Evolutionary conservation across 2,329 filamentous ascomycete species (phyloP).

Genomic region (Pseudomassariella vexata): DNA sequence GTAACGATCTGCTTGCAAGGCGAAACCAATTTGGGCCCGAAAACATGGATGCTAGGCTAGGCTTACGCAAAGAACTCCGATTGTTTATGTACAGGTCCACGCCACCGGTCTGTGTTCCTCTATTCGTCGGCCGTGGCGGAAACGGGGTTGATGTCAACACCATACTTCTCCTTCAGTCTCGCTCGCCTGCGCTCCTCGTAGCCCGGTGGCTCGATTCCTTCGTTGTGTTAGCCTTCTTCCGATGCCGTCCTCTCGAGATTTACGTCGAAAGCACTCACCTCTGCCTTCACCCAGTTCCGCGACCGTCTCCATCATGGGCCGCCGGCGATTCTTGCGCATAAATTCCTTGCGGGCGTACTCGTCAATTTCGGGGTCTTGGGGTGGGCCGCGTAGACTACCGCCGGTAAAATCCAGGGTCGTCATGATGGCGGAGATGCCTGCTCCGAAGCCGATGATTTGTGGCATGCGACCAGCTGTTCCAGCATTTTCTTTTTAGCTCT

Average conservation of each 20-base stretch:
- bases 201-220: constrained; percentile 74
- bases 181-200: constrained; percentile 80
- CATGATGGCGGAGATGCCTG: constrained; percentile 47
- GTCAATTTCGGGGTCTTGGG: constrained; percentile 45
- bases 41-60: too few species aligned
- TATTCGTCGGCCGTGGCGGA: constrained; percentile 38
- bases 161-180: constrained; percentile 81
- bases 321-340: constrained; percentile 66
- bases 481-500: constrained; percentile 6
- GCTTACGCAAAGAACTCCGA: constrained; percentile 7
- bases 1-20: too few species aligned
- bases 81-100: constrained; percentile 10
- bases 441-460: constrained; percentile 57
- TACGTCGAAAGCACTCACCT: constrained; percentile 57
- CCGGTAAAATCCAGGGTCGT: constrained; percentile 59
- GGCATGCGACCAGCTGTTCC: constrained; percentile 54
- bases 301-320: constrained; percentile 74
- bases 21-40: too few species aligned
- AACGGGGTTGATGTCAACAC: constrained; percentile 72
- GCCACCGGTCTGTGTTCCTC: not conserved
- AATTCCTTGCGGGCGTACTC: constrained; percentile 74
- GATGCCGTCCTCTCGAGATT: too few species aligned
- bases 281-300: constrained; percentile 79
- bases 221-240: constrained; percentile 7
- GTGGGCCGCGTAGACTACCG: constrained; percentile 46